phyloP scores from a whole-genome alignment of 805 yeast species.

The Ogataea methylovora region DNA sequence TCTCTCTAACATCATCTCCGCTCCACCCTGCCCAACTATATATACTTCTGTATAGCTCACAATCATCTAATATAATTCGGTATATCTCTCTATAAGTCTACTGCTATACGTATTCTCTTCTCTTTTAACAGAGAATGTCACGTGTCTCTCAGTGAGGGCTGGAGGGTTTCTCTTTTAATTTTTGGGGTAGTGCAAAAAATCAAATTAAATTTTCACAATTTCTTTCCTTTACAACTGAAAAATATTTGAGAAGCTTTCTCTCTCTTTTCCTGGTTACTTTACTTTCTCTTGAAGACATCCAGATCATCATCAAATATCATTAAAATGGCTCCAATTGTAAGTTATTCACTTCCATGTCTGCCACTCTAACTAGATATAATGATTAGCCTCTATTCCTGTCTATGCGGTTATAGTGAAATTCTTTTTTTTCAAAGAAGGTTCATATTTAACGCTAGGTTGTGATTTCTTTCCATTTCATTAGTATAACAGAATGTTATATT shows the following conservation, averaged over 20 bases:
- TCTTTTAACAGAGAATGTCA: too few species aligned
- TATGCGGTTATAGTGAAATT: slow-evolving; percentile 24
- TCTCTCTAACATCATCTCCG: too few species aligned
- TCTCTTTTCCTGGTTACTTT: neutral
- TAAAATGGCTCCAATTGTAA: slow-evolving; percentile 30
- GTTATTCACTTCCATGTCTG: slow-evolving; percentile 8
- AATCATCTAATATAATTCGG: too few species aligned
- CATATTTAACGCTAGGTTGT: neutral
- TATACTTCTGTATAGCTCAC: too few species aligned
- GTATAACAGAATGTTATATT: neutral
- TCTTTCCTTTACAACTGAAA: too few species aligned
- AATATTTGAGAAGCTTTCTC: neutral
- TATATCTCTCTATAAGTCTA: too few species aligned
- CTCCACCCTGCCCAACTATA: too few species aligned
- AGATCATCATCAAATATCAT: neutral
- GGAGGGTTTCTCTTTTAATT: too few species aligned
- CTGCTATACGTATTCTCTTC: too few species aligned
- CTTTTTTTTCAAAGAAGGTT: neutral
- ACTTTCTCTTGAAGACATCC: neutral
- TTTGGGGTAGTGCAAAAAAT: too few species aligned
- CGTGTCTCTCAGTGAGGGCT: too few species aligned
- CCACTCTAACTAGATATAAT: neutral
- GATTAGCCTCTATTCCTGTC: neutral
- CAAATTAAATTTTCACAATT: too few species aligned
- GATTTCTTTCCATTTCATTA: neutral